A percentile compares a stretch with the other conserved stretches of the same genome.
Conservation (phyloP, 225 moss, liverwort and hornwort genomes). For the Polytrichum formosum region DNA sequence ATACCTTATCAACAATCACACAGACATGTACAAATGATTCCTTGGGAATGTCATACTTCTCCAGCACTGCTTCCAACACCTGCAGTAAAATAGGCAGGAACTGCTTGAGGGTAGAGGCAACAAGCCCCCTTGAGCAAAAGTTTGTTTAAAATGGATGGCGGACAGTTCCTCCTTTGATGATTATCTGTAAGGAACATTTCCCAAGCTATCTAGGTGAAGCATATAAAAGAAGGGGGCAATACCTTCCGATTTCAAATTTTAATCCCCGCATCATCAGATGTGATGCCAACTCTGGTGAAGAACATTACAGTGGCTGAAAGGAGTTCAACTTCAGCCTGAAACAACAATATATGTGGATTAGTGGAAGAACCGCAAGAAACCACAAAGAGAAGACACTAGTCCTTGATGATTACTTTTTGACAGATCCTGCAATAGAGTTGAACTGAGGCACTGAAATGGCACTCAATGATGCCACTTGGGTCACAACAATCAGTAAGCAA, state of each 20-base stretch:
- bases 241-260: slow-evolving; percentile 94
- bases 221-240: neutral
- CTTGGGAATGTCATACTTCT: slow-evolving; percentile 50
- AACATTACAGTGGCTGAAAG: slow-evolving; percentile 76
- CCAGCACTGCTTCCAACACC: slow-evolving; percentile 88
- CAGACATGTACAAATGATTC: slow-evolving; percentile 88
- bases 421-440: too few relatives aligned
- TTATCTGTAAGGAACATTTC: too few relatives aligned
- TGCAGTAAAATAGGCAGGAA: slow-evolving; percentile 13
- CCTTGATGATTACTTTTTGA: too few relatives aligned
- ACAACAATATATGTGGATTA: neutral
- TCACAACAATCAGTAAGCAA: neutral
- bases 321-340: slow-evolving; percentile 93
- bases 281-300: slow-evolving; percentile 69
- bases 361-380: too few relatives aligned
- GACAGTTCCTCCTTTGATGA: too few relatives aligned
- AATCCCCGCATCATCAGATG: slow-evolving; percentile 75
- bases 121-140: too few relatives aligned
- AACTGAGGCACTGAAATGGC: too few relatives aligned
- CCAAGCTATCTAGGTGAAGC: too few relatives aligned
- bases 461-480: too few relatives aligned
- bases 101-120: too few relatives aligned
- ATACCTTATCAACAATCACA: slow-evolving; percentile 94
- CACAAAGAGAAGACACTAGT: too few relatives aligned
- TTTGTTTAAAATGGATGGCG: too few relatives aligned